Evolutionary conservation across 2,329 filamentous ascomycete species (phyloP), one percentile per base, ranked within the genome.

Genomic region (Volutella citrinella): DNA sequence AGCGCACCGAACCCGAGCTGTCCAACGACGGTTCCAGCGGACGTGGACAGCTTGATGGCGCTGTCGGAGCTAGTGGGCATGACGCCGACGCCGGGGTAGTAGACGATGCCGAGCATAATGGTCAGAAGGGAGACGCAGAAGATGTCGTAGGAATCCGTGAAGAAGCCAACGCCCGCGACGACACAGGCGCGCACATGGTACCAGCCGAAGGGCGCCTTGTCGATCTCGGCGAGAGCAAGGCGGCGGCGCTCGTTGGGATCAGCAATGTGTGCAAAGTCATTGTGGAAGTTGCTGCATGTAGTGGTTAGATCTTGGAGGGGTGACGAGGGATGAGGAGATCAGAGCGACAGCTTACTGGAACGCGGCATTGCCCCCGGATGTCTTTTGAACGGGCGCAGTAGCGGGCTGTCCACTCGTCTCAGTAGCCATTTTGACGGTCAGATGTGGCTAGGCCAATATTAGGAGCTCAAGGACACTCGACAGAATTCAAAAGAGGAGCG

Each of bases 91-190:
- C 61, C 59, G 28, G 74, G 74, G 57, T 76, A 89, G 69, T 84
- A 91, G 46, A 89, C 85, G 30, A 90, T 79, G 25, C 86, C 87
- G 31, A 90, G 60, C 83, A 90, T 88, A 43, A 76, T 73, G 18
- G 83, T 86, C 44, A 84, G 69, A 54, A 88, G 69, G 45, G 80
- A 83, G 49, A 84, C 82, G 54, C 82, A 80, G 61, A 93, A 93
- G 66, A 89, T 87, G 55, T 85, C 82, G 63, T 90, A 91, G 4
- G 84, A 84, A 57, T 91, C 87, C 12, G 87, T 91, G 64, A 93
- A 93, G 77, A 94, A 93, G 49, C 87, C 87, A 42, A 91, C 83
- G 51, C 87, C 87, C 19, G 86, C 86, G 16, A 91, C 86, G 8
- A 86, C 65, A 34, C 86, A 76, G 38, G 86, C 83, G 24, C 86